These are phyloP conservation scores for Aspergillus ustus DNA, from an alignment of 2,329 filamentous ascomycete genomes.

Conservation along the genomic window DNA sequence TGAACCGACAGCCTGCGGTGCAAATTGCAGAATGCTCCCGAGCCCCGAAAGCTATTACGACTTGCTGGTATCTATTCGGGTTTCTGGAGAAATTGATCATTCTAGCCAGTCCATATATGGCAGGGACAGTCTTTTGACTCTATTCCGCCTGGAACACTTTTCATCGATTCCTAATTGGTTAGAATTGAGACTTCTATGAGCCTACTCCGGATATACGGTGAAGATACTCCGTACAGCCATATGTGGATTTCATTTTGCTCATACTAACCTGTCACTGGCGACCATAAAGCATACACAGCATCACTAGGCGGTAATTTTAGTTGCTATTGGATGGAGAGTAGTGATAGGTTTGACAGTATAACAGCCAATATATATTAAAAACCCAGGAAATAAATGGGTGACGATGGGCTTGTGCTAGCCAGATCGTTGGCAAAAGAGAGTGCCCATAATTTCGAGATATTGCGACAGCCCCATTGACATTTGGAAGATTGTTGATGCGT, in stretches of 20 bases:
- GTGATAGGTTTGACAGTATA: background rate
- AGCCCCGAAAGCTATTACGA: background rate
- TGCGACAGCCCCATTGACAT: background rate
- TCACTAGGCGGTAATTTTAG: too few species aligned
- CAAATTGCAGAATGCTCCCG: background rate
- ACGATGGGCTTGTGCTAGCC: background rate
- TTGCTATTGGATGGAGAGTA: too few species aligned
- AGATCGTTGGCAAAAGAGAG: background rate
- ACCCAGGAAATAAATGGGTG: background rate
- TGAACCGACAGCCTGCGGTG: background rate
- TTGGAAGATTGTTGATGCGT: background rate
- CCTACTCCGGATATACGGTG: background rate
- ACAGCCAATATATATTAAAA: background rate
- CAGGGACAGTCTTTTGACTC: background rate
- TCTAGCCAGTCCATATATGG: background rate
- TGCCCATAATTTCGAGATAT: background rate
- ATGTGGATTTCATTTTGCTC: background rate
- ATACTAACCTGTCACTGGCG: too few species aligned
- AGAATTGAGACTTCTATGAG: background rate
- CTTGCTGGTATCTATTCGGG: background rate
- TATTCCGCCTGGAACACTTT: background rate
- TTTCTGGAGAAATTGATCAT: background rate
- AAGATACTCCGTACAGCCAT: background rate
- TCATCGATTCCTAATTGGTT: background rate
- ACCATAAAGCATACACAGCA: too few species aligned